Evolutionary conservation across 371 early-diverging fungal genomes (phyloP), one percentile per base, ranked within the genome.

Genomic region (Conidiobolus incongruus): DNA sequence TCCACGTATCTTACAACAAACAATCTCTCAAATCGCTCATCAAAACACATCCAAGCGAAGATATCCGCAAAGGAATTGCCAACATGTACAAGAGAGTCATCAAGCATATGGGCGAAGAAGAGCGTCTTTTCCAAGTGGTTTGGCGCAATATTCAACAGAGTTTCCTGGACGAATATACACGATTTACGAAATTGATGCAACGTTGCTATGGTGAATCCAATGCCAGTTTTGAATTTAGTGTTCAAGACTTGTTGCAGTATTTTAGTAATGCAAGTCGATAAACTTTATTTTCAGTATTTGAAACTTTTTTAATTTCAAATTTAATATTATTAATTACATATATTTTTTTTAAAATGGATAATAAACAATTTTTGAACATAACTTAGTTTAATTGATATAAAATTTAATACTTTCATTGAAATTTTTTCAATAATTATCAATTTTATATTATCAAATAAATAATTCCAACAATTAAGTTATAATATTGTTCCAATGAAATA

Each of bases 111-210:
- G 63, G 78, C 1, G 84, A 82, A 26, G 81, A 81, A 49, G 84
- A 75, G 31, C 74, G 77, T 0, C 54, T 95, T 20, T 49, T 85
- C 3, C 82, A 80, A 49, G 81, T 90, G 1, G 81, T 92, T 0
- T 92, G 95, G 93, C 66, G 82, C 37, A 78, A 77, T 8, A 83
- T 91, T 32, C 81, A 86, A 44, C 83, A 88, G 47, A 90, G 88
- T 35, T 69, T 84, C 38, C 70, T 82, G 38, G 70, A 69, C 21
- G 77, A 80, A 54, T 72, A 85, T 47, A 72, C 79, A 47, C 67
- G 76, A 36, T 82, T 83, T 60, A 79, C 77, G 45, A 67, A 70
- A 22, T 50, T 88, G 38, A 80, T 94, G 42, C 60, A 65, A 0
- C 65, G 70, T 20, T 84, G 91, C 44, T 94, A 91, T 54, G 83